Conservation (phyloP, 768 basidiomycete genomes). For the Paxillus ammoniavirescens region DNA sequence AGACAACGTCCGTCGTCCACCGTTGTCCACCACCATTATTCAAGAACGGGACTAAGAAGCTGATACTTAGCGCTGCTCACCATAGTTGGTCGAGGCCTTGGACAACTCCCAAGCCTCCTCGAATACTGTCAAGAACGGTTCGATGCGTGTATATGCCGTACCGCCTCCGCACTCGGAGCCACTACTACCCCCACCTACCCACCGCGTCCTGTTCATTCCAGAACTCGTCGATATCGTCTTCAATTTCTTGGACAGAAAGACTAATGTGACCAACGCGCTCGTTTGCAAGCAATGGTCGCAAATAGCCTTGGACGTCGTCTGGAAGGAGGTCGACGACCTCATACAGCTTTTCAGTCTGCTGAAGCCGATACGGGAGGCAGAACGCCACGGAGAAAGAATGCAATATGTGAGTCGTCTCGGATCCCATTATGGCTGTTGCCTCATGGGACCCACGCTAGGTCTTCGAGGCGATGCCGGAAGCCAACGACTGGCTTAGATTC, state of each 20-base stretch:
- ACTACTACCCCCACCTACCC: background rate
- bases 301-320: conserved; percentile 54
- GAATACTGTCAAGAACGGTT: background rate
- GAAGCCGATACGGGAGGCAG: conserved; percentile 37
- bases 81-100: no score
- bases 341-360: conserved; percentile 47
- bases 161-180: background rate
- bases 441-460: conserved; percentile 26
- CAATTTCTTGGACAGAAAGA: conserved; percentile 38
- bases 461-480: conserved; percentile 41
- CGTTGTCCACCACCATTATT: no score
- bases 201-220: conserved; percentile 48
- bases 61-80: no score
- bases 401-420: conserved; percentile 19
- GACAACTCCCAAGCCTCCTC: background rate
- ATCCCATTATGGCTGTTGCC: background rate
- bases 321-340: conserved; percentile 52
- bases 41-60: no score
- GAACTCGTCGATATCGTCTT: conserved; percentile 62
- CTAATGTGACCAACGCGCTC: conserved; percentile 45
- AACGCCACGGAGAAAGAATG: conserved; percentile 1
- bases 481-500: conserved; percentile 55
- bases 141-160: background rate
- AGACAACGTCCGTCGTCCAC: no score
- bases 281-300: conserved; percentile 63